These are phyloP conservation scores for Puccinellia tenuiflora DNA, from an alignment of 176 grass and related monocot genomes.

Conservation along the genomic window DNA sequence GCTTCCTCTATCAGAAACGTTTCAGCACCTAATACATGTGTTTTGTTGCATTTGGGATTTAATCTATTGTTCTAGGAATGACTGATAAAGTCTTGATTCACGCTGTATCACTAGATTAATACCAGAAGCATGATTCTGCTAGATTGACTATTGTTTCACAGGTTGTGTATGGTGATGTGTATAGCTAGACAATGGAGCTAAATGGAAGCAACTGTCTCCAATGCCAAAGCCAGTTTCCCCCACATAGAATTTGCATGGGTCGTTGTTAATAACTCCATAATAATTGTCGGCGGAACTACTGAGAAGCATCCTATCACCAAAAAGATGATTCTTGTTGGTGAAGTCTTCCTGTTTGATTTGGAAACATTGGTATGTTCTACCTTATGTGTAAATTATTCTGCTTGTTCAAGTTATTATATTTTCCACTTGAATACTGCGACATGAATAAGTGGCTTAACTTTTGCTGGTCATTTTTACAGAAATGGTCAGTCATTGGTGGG, in stretches of 20 bases:
- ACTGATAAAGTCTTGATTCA: background rate
- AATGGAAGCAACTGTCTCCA: conserved; percentile 60
- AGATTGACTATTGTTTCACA: conserved; percentile 23
- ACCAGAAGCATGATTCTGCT: background rate
- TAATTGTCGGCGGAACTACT: conserved; percentile 74
- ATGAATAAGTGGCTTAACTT: background rate
- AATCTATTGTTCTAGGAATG: background rate
- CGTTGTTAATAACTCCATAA: conserved; percentile 65
- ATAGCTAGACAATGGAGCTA: conserved; percentile 50
- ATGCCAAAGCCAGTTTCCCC: conserved; percentile 86
- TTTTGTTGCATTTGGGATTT: background rate
- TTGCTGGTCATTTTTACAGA: conserved; percentile 26
- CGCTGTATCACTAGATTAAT: background rate
- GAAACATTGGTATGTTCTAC: conserved; percentile 45
- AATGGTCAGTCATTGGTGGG: conserved; percentile 66
- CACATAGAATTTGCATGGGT: conserved; percentile 91
- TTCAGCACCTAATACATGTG: background rate
- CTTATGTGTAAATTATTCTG: background rate
- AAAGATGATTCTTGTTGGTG: conserved; percentile 90
- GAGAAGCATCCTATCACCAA: conserved; percentile 88
- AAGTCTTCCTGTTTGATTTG: conserved; percentile 74
- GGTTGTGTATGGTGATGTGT: conserved; percentile 75
- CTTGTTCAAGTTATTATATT: background rate
- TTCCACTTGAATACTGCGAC: background rate
- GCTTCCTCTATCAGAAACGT: background rate